Evolutionary conservation across 805 yeast genomes (phyloP).

Genomic region (Candida xiaguanensis): DNA sequence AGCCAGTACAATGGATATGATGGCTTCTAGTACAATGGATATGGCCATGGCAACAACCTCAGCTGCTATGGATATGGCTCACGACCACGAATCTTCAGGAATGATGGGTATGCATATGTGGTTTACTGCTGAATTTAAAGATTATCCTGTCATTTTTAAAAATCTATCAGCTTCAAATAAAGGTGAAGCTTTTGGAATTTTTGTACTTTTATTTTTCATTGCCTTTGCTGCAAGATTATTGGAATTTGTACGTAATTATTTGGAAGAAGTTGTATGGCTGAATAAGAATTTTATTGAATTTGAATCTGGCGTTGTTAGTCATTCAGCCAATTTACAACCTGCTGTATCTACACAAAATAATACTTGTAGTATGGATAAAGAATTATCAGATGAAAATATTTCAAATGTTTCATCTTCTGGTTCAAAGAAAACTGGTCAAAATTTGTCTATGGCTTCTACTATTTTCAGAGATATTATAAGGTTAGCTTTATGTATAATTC

Average conservation of each 20-base stretch:
- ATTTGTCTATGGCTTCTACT: constrained; percentile 15
- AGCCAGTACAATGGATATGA: constrained; percentile 4
- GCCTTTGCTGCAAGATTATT: constrained; percentile 60
- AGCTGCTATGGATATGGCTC: constrained; percentile 11
- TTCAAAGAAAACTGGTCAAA: neutral
- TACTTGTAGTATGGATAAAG: constrained; percentile 5
- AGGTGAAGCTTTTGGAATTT: constrained; percentile 72
- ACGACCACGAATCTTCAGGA: constrained; percentile 9
- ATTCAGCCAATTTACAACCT: constrained; percentile 6
- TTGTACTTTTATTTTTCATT: constrained; percentile 53
- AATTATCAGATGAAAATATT: neutral
- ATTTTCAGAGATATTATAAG: constrained; percentile 53
- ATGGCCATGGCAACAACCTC: constrained; percentile 12
- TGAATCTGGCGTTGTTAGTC: constrained; percentile 7
- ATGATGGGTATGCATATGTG: constrained; percentile 53
- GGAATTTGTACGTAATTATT: constrained; percentile 55
- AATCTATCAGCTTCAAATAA: constrained; percentile 48
- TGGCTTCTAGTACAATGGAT: constrained; percentile 11
- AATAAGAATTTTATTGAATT: constrained; percentile 26
- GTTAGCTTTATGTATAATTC: constrained; percentile 50
- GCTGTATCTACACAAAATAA: neutral
- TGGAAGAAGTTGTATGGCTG: constrained; percentile 65
- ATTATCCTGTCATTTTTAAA: constrained; percentile 63
- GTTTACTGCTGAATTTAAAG: constrained; percentile 46
- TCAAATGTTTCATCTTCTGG: neutral